Base-by-base conservation (phyloP, 192 early-diverging fungal genomes). In the Coemansia umbellata region DNA sequence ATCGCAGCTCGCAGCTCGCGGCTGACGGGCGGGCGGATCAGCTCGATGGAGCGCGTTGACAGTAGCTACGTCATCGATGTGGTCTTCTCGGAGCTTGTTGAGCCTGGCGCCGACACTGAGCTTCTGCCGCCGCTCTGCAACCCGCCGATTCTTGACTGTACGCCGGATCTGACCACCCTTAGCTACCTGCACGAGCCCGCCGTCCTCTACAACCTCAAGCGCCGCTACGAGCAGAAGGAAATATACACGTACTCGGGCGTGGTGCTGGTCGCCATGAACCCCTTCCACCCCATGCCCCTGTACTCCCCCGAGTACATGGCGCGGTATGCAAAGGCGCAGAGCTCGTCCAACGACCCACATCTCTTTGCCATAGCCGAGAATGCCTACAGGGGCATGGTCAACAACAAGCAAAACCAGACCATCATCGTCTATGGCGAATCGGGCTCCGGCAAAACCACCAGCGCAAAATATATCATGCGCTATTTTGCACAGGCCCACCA, bases 221-320 rank as follows among this genome's bases (percentile, higher is more conserved):
- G 90, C n/a, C 84, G 96, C 53, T 99, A 96, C 66, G 74, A 80
- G 19, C 91, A 93, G 51, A 79, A 90, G 54, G 84, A 88, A 51
- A 99, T 99, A 60, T 99, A 99, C 72, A 99, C 96, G 13, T 99
- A 97, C 64, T 96, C 94, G 22, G 96, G 96, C 39, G 93, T 99
- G 47, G 95, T 99, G 27, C 71, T 99, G 58, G 94, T 99, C 58
- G 95, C 96, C 18, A 91, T 93, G 78, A 99, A 99, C 56, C 96
- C 96, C 3, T 99, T 97, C 69, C 79, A 82, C 37, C 69, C 85
- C 15, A 81, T 99, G 41, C 60, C 81, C 8, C 69, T 97, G 22
- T 99, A 99, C 76, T 83, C 89, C 8, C 81, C 84, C 26, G 89
- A 94, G 53, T 85, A 91, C 55, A 93, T 97, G 54, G 83, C 88